Percentiles rank a stretch among this genome's conserved stretches.
Evolutionary conservation across 106 monocot genomes (phyloP).

Genomic region (Ottelia alismoides): DNA sequence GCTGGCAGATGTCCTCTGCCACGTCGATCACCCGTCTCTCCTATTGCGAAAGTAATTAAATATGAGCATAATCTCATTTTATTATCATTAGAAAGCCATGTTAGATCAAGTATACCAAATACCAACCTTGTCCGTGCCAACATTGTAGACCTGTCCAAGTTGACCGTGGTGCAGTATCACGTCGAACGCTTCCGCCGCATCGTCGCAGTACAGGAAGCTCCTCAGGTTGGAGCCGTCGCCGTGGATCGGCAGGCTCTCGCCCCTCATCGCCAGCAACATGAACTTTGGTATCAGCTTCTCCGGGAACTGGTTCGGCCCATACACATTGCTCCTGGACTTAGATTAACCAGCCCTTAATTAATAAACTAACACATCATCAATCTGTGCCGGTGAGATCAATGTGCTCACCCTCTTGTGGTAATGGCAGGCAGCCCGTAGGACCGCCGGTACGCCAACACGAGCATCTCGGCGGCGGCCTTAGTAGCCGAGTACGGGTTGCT

Average conservation of each 20-base stretch:
- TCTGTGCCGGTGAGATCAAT: no score
- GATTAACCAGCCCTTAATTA: no score
- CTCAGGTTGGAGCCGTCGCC: neutral
- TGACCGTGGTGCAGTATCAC: neutral
- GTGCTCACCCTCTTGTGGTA: neutral
- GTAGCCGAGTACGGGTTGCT: constrained; percentile 3
- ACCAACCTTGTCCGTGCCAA: constrained; percentile 1
- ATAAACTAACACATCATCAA: no score
- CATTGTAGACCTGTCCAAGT: neutral
- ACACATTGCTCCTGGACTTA: no score
- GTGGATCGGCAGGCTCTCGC: neutral
- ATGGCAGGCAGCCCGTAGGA: constrained; percentile 1
- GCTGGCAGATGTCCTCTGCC: neutral
- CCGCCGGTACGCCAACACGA: neutral
- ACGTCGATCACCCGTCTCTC: constrained; percentile 2
- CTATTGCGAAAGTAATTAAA: no score
- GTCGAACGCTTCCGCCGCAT: constrained; percentile 1
- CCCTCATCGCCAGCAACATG: neutral
- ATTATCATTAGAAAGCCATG: no score
- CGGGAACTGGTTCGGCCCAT: constrained; percentile 1
- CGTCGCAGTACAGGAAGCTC: constrained; percentile 3
- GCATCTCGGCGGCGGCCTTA: constrained; percentile 3
- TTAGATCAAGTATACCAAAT: no score
- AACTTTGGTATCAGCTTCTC: constrained; percentile 3
- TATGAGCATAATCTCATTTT: no score